Evolutionary conservation across 2,329 filamentous ascomycete genomes (phyloP).

Genomic region (Diaporthe vexans): DNA sequence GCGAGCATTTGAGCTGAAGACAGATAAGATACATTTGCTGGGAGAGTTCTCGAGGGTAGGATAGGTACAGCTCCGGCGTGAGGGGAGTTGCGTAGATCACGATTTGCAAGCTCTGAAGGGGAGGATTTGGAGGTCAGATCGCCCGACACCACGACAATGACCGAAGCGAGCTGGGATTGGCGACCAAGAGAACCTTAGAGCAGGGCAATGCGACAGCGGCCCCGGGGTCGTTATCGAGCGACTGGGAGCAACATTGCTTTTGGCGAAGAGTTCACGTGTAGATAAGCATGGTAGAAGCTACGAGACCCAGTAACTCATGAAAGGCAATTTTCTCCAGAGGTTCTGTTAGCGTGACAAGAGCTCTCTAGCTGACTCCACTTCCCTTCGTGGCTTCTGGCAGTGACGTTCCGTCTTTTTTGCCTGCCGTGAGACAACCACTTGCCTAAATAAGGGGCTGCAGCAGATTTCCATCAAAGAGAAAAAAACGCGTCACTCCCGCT

Average conservation of each 20-base stretch:
- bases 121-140: constrained; percentile 29
- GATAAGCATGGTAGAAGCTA: constrained; percentile 12
- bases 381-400: background rate
- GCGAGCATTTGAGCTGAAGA: background rate
- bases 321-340: accelerated
- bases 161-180: constrained; percentile 33
- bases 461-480: constrained; percentile 1
- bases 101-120: constrained; percentile 35
- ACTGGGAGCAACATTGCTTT: background rate
- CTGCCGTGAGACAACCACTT: constrained; percentile 1
- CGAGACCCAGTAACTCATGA: background rate
- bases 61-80: background rate
- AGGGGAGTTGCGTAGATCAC: constrained; percentile 23
- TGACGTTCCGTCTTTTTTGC: constrained; percentile 34
- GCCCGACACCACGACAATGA: constrained; percentile 33
- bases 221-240: constrained; percentile 30
- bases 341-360: background rate
- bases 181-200: constrained; percentile 21
- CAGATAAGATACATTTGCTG: constrained; percentile 30
- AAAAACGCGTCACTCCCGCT: constrained; percentile 24
- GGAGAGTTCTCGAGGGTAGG: background rate
- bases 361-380: constrained; percentile 22
- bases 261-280: constrained; percentile 8
- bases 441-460: constrained; percentile 18
- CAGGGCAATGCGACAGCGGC: constrained; percentile 31